Conservation (phyloP, 2,329 filamentous ascomycete genomes). For the Clarireedia hainanense region DNA sequence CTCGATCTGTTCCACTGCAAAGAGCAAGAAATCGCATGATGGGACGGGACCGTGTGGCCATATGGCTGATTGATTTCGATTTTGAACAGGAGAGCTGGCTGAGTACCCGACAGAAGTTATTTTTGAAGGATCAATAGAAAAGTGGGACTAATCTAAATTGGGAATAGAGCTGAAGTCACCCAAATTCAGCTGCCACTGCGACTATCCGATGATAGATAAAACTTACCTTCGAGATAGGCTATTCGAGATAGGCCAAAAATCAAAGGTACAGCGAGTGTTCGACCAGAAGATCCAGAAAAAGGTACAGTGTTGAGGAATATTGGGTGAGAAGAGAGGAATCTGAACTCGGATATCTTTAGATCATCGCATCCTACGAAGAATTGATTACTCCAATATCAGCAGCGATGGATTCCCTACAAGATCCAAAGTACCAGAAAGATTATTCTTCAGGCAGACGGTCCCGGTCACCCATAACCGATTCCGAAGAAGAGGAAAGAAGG, state of each 20-base stretch:
- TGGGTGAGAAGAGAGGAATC: too few relatives aligned
- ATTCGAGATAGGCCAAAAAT: neutral
- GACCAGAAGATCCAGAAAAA: too few relatives aligned
- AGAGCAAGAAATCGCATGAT: too few relatives aligned
- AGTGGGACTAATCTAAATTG: neutral
- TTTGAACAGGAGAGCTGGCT: neutral
- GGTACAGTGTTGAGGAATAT: neutral
- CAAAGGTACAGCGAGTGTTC: neutral
- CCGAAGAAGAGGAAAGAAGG: constrained; percentile 24
- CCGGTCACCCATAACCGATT: constrained; percentile 22
- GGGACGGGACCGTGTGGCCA: too few relatives aligned
- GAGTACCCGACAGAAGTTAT: neutral
- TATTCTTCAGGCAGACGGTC: constrained; percentile 15
- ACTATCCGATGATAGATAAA: neutral
- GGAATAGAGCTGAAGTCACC: neutral
- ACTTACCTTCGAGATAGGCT: neutral
- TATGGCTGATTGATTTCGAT: too few relatives aligned
- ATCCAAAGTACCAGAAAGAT: constrained; percentile 13
- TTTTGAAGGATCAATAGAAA: neutral
- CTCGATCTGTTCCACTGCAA: too few relatives aligned
- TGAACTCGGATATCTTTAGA: neutral
- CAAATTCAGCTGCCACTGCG: neutral
- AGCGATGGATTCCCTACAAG: constrained; percentile 16
- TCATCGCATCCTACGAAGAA: neutral
- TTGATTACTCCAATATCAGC: neutral